phyloP scores from a whole-genome alignment of 2,329 filamentous ascomycete species.

The Verticillium zaregamsianum region DNA sequence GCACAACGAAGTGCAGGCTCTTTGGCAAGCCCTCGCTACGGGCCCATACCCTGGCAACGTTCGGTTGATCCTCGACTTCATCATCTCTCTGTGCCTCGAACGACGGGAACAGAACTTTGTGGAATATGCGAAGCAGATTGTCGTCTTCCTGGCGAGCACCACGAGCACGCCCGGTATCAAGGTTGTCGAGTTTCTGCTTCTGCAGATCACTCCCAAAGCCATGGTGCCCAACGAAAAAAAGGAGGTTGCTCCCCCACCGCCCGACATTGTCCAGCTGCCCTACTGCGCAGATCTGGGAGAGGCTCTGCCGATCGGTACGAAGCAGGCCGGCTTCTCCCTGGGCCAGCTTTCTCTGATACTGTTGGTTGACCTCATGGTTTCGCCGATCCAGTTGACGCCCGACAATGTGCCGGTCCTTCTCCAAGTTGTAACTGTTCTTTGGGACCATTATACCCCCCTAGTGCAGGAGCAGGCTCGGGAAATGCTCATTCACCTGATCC shows the following conservation, averaged over 20 bases:
- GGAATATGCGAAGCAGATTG: conserved; percentile 95
- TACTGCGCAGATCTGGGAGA: conserved; percentile 84
- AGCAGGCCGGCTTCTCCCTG: conserved; percentile 85
- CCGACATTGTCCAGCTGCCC: conserved; percentile 71
- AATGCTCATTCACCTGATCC: conserved; percentile 96
- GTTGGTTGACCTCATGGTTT: conserved; percentile 92
- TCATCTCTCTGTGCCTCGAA: conserved; percentile 90
- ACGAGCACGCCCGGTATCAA: conserved; percentile 71
- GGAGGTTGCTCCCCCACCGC: conserved; percentile 62
- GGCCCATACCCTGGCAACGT: conserved; percentile 93
- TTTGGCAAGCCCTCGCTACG: conserved; percentile 95
- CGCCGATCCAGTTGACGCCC: conserved; percentile 73
- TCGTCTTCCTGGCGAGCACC: conserved; percentile 89
- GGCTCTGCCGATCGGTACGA: conserved; percentile 81
- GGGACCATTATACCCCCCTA: conserved; percentile 94
- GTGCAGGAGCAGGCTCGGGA: conserved; percentile 96
- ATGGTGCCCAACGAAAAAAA: conserved; percentile 91
- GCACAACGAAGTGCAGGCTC: conserved; percentile 93
- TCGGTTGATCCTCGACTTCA: conserved; percentile 89
- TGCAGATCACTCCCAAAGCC: conserved; percentile 90
- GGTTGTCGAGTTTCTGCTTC: conserved; percentile 87
- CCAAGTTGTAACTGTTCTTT: conserved; percentile 88
- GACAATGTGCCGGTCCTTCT: conserved; percentile 82
- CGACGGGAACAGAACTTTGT: conserved; percentile 97
- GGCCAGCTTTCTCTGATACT: conserved; percentile 91